Percentiles rank a stretch among this genome's conserved stretches.
phyloP scores from a whole-genome alignment of 2,329 filamentous ascomycete species.

The Hypoxylon sp. region DNA sequence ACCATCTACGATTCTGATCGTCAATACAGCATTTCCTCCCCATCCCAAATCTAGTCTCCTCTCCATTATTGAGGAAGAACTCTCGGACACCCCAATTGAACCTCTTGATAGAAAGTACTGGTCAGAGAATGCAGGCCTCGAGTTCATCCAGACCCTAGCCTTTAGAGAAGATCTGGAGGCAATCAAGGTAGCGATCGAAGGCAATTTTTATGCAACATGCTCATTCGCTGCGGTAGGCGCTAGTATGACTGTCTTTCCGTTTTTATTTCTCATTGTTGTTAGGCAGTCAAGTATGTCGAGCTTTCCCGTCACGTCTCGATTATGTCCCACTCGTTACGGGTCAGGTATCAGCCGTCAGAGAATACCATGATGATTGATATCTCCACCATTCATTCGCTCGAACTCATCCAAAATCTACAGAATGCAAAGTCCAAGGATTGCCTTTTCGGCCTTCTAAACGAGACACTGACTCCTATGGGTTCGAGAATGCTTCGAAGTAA shows the following conservation, averaged over 20 bases:
- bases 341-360: constrained; percentile 89
- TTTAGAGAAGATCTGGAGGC: constrained; percentile 85
- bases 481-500: constrained; percentile 85
- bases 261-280: constrained; percentile 35
- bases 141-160: constrained; percentile 84
- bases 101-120: constrained; percentile 83
- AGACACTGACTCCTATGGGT: constrained; percentile 91
- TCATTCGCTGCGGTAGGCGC: constrained; percentile 84
- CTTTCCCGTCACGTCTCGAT: constrained; percentile 77
- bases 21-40: constrained; percentile 75
- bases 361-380: constrained; percentile 97
- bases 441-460: constrained; percentile 87
- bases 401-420: constrained; percentile 89
- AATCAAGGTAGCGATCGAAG: constrained; percentile 82
- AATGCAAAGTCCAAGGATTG: constrained; percentile 84
- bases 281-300: constrained; percentile 88
- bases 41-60: constrained; percentile 80
- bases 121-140: constrained; percentile 83
- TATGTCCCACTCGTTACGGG: constrained; percentile 82
- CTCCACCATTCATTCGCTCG: constrained; percentile 86
- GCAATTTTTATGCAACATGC: constrained; percentile 89
- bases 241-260: background rate
- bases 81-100: constrained; percentile 73
- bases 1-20: constrained; percentile 84
- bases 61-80: constrained; percentile 79